Conservation (phyloP, 2,329 filamentous ascomycete genomes). For the Pseudogymnoascus sp. region DNA sequence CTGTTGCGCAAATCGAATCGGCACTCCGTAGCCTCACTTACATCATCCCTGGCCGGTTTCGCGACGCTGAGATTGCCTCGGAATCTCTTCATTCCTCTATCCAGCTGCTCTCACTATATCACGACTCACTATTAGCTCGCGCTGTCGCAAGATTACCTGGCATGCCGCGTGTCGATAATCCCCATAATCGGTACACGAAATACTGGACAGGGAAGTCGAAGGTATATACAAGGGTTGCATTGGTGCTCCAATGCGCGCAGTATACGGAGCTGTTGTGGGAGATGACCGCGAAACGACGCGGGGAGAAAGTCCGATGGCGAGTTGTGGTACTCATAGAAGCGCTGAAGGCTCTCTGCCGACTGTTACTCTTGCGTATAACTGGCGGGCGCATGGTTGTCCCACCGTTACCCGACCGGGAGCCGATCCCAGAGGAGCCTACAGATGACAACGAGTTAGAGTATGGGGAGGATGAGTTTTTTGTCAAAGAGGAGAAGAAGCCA, state of each 20-base stretch:
- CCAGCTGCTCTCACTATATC: constrained; percentile 84
- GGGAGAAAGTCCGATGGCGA: constrained; percentile 78
- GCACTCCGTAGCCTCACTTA: constrained; percentile 89
- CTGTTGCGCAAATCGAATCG: constrained; percentile 92
- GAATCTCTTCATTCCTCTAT: constrained; percentile 86
- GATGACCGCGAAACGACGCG: constrained; percentile 85
- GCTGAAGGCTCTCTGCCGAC: constrained; percentile 75
- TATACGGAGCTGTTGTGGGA: constrained; percentile 97
- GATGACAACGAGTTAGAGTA: constrained; percentile 40
- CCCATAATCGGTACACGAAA: constrained; percentile 59
- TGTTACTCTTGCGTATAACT: constrained; percentile 75
- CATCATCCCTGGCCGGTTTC: constrained; percentile 84
- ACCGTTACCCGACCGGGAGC: constrained; percentile 76
- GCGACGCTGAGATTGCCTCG: constrained; percentile 89
- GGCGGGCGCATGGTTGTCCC: constrained; percentile 78
- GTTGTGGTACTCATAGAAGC: constrained; percentile 78
- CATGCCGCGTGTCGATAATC: constrained; percentile 41
- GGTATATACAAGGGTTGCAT: constrained; percentile 73
- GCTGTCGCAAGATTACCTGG: constrained; percentile 52
- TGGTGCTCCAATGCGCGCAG: constrained; percentile 79
- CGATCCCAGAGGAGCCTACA: constrained; percentile 51
- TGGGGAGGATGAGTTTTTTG: constrained; percentile 30
- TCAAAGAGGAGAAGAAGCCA: constrained; percentile 29
- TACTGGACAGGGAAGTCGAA: constrained; percentile 58
- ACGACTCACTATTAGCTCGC: constrained; percentile 75